These are phyloP conservation scores for Pseudonitzschia multistriata DNA, from an alignment of 108 stramenopile species.

Conservation along the genomic window DNA sequence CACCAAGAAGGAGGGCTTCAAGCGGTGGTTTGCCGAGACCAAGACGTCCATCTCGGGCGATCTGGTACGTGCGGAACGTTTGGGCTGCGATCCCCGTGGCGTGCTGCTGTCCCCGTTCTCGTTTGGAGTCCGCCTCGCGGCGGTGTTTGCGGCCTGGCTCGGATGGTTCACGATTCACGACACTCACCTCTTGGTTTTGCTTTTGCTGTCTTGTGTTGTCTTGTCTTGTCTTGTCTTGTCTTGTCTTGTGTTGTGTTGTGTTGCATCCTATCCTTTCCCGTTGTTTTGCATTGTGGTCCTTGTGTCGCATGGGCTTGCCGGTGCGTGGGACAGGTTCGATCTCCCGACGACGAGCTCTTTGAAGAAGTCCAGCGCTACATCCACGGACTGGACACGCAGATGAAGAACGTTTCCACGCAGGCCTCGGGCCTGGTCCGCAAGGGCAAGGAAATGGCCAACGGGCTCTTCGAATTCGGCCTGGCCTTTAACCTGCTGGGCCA, in stretches of 20 bases:
- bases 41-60: constrained; percentile 80
- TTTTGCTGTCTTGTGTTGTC: too few species aligned
- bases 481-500: constrained; percentile 95
- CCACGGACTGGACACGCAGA: constrained; percentile 84
- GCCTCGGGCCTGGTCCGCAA: constrained; percentile 87
- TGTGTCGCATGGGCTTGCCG: too few species aligned
- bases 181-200: too few species aligned
- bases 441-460: constrained; percentile 90
- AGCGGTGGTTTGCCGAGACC: constrained; percentile 88
- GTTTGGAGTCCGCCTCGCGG: too few species aligned
- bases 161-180: too few species aligned
- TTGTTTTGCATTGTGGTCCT: background rate
- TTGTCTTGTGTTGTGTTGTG: too few species aligned
- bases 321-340: constrained; percentile 14
- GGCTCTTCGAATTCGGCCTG: constrained; percentile 94
- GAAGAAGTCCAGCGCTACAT: constrained; percentile 92
- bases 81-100: background rate
- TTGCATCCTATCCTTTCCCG: too few species aligned
- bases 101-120: too few species aligned
- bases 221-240: too few species aligned
- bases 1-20: constrained; percentile 68
- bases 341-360: constrained; percentile 89
- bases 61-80: constrained; percentile 38
- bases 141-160: too few species aligned
- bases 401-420: constrained; percentile 91